A percentile compares a stretch with the other conserved stretches of the same genome.
phyloP scores from a whole-genome alignment of 768 basidiomycete species.

The Trametes cubensis region DNA sequence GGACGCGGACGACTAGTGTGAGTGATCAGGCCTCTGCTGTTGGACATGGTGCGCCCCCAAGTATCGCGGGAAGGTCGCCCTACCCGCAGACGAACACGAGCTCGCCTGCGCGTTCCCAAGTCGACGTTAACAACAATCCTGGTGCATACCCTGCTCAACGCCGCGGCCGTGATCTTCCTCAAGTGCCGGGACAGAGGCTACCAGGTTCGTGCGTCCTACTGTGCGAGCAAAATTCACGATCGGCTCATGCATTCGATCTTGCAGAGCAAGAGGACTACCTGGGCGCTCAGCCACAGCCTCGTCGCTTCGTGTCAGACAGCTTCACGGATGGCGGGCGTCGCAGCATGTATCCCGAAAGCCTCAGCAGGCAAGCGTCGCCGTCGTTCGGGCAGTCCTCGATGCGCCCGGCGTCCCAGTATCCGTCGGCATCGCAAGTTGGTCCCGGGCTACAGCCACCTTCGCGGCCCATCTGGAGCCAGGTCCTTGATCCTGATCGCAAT shows the following conservation, averaged over 20 bases:
- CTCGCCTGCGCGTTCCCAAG: slow-evolving; percentile 26
- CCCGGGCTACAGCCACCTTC: slow-evolving; percentile 44
- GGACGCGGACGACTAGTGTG: slow-evolving; percentile 21
- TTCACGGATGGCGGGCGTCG: slow-evolving; percentile 53
- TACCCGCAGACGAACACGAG: slow-evolving; percentile 45
- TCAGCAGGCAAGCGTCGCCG: slow-evolving; percentile 30
- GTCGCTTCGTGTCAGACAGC: slow-evolving; percentile 57
- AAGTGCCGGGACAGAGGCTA: slow-evolving; percentile 57
- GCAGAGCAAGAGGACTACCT: slow-evolving; percentile 48
- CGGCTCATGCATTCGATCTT: slow-evolving; percentile 9
- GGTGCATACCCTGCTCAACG: slow-evolving; percentile 35
- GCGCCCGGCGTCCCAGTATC: slow-evolving; percentile 58
- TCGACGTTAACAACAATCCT: slow-evolving; percentile 13
- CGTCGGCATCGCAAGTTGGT: slow-evolving; percentile 37
- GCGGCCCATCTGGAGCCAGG: slow-evolving; percentile 89
- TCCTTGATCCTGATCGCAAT: slow-evolving; percentile 61
- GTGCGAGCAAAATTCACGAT: background rate
- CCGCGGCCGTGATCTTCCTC: slow-evolving; percentile 65
- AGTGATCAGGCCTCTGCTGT: slow-evolving; percentile 21
- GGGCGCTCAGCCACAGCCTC: slow-evolving; percentile 40
- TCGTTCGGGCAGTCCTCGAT: slow-evolving; percentile 33
- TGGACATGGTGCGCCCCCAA: slow-evolving; percentile 12
- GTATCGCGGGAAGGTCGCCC: slow-evolving; percentile 20
- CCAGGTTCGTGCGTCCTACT: slow-evolving; percentile 26
- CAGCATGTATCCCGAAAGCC: slow-evolving; percentile 36